A percentile compares a stretch with the other conserved stretches of the same genome.
Conservation (phyloP, 1,139 yeast genomes). For the Yamadazyma buinensis region DNA sequence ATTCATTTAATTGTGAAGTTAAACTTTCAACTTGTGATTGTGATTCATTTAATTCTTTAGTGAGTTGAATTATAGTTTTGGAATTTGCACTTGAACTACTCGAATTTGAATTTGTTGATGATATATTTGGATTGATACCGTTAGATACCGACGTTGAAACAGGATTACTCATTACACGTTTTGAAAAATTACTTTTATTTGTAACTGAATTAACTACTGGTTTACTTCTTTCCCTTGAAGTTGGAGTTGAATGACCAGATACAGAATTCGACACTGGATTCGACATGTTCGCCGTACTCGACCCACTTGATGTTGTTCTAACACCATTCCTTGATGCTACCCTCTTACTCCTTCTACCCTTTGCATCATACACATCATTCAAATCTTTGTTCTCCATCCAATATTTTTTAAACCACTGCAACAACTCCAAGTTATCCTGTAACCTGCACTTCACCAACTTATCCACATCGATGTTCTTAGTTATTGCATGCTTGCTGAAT, state of each 20-base stretch:
- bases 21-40: conserved; percentile 35
- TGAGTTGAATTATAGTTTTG: conserved; percentile 18
- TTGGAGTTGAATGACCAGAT: not conserved
- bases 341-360: conserved; percentile 19
- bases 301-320: not conserved
- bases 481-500: conserved; percentile 66
- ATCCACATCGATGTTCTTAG: conserved; percentile 78
- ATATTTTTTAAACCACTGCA: conserved; percentile 85
- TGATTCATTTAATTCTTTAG: conserved; percentile 20
- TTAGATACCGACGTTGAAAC: too few relatives aligned
- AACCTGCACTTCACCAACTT: conserved; percentile 78
- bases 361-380: conserved; percentile 62
- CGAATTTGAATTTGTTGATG: too few relatives aligned
- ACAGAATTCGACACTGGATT: not conserved
- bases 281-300: too few relatives aligned
- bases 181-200: conserved; percentile 1
- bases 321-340: conserved; percentile 4
- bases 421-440: conserved; percentile 89
- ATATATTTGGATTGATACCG: too few relatives aligned
- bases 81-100: not conserved
- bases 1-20: conserved; percentile 31
- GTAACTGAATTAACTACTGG: not conserved
- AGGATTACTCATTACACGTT: conserved; percentile 3
- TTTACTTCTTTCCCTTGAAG: not conserved
- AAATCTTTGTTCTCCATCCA: conserved; percentile 74